Evolutionary conservation across 108 stramenopile genomes (phyloP), one percentile per base, ranked within the genome.

Genomic region (Discostella stelligeroides): DNA sequence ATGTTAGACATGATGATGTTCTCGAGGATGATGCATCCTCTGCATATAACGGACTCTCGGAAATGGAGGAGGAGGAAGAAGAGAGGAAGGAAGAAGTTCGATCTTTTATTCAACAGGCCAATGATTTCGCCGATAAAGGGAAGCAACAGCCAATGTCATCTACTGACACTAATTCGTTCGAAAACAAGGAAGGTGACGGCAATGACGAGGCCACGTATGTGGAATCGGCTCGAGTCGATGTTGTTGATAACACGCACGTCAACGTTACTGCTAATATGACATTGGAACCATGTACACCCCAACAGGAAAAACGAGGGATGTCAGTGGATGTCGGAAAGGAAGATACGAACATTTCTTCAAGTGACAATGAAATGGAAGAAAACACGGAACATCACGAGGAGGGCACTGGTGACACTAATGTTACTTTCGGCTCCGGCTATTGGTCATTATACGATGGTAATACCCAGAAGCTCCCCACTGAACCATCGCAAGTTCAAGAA

Each of bases 361-460:
- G 34, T 42, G 29, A 67, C 55, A 15, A 37, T 1, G 49, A 53
- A 8, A 18, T 41, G 38, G 38, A 40, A 9, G 57, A 58, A 21
- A 23, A 27, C 13, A 24, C 24, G 38, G 38, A 40, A 20, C 17
- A 58, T 30, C 4, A 9, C 4, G 66, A 54, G 53, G 42, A 40
- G 17, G 54, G 25, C 25, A 67, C 54, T 2, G 66, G 54, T 23
- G 66, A 67, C 28, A 67, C 66, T 28, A 17, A 42, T 38, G 23
- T 67, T 2, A 39, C 66, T 41, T 39, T 51, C 29, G 66, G 53
- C 20, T 67, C 66, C 5, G 42, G 40, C 37, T 58, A 59, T 4
- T 70, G 70, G 70, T 70, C 70, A 37, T 12, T 78, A 8, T 78
- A 78, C 58, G 76, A 57, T 37, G 69, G 68, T 28, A 57, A 78